Base-by-base conservation (phyloP, 2,329 filamentous ascomycete genomes). In the Zymoseptoria brevis region DNA sequence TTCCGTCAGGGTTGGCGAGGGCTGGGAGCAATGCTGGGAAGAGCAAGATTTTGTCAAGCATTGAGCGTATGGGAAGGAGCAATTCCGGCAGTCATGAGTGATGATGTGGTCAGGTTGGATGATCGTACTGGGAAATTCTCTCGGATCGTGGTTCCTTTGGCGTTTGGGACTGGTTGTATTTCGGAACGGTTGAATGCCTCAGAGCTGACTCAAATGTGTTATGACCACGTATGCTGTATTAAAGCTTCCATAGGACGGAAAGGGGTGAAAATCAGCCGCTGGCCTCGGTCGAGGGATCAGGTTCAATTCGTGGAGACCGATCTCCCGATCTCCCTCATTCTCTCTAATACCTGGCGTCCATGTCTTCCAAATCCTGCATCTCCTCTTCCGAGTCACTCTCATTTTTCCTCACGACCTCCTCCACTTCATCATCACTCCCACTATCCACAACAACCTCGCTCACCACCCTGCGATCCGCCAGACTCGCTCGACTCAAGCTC, bases 41-140 rank as follows among this genome's bases (percentile, higher is more conserved):
- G 68, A 89, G 87, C 69, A 85, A 87, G 58, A 87, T 94, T 69
- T 87, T 95, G 86, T 88, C 82, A 67, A 90, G 88, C 19, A 94
- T 95, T 72, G 90, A 95, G 79, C 60, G 57, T 50, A 63, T 63
- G 61, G 61, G 61, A 24, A 48, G 57, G 30, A 50, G 35, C 13
- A 45, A n/a, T 16, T 45, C 57, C 9, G 53, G 49, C 7, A 49
- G 50, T 8, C 53, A 56, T 53, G 53, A 56, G 24, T 56, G 21
- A 54, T 24, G 19, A 45, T 45, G 5, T 45, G 35, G 13, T 45
- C 11, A n/a, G 35, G 13, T 9, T 2, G 6, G 11, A n/a, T 45
- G 13, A 45, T 6, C 13, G 35, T 16, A 7, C 4, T 4, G 35
- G 35, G 5, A 16, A n/a, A 1, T 5, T 45, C n/a, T 45, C 35